Evolutionary conservation across 139 green algal genomes (phyloP).

Genomic region (Chlorella vulgaris): DNA sequence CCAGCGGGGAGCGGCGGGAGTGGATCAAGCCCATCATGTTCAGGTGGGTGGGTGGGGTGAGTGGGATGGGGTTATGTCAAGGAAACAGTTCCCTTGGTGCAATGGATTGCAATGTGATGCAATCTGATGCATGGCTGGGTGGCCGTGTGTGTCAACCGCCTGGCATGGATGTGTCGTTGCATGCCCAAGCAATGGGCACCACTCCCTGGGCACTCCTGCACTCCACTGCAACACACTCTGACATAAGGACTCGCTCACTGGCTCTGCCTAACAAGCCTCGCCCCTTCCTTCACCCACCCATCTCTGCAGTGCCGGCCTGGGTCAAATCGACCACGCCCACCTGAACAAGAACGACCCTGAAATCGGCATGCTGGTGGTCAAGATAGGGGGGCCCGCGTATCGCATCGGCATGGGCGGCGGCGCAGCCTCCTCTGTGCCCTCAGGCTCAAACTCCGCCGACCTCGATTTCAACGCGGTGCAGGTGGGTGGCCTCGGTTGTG

Average conservation of each 20-base stretch:
- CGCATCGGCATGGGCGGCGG: conserved; percentile 99
- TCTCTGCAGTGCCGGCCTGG: conserved; percentile 79
- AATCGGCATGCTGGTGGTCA: conserved; percentile 97
- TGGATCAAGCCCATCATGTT: conserved; percentile 99
- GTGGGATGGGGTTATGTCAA: background rate
- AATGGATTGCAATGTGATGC: background rate
- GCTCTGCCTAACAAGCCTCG: background rate
- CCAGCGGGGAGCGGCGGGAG: conserved; percentile 89
- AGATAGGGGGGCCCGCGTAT: conserved; percentile 98
- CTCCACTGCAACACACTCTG: no score
- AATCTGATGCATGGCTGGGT: background rate
- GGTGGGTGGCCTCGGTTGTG: conserved; percentile 24
- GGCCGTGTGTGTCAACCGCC: no score
- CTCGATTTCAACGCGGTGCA: conserved; percentile 99
- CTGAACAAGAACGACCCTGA: conserved; percentile 76
- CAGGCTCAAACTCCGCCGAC: conserved; percentile 79
- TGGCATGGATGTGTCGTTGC: no score
- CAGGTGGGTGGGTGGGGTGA: conserved; percentile 41
- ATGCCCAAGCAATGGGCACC: no score
- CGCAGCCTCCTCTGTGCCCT: conserved; percentile 86
- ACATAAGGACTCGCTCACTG: no score
- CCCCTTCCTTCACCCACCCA: background rate
- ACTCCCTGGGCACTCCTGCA: no score
- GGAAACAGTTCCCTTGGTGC: background rate
- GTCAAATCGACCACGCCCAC: conserved; percentile 90